These are phyloP conservation scores for Annulohypoxylon nitens DNA, from an alignment of 495 filamentous ascomycete species.

Conservation along the genomic window DNA sequence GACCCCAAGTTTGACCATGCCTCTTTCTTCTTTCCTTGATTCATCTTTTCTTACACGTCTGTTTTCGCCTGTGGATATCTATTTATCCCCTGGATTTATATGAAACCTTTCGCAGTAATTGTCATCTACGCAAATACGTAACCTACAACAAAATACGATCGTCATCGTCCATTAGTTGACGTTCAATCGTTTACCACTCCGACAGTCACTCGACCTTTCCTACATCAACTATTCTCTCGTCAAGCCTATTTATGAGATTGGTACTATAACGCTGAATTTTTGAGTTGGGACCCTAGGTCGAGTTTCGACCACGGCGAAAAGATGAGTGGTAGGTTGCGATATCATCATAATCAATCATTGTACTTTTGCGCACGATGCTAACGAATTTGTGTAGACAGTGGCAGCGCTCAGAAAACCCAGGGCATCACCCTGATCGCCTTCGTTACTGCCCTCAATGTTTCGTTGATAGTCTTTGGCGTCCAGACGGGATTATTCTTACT, in stretches of 20 bases:
- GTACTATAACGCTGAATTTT: conserved; percentile 12
- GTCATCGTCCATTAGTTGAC: conserved; percentile 7
- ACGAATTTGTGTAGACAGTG: conserved; percentile 35
- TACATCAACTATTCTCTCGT: conserved; percentile 7
- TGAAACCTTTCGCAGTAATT: conserved; percentile 19
- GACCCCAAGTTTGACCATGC: conserved; percentile 29
- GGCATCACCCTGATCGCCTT: conserved; percentile 75
- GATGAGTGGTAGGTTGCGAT: conserved; percentile 47
- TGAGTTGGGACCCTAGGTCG: conserved; percentile 26
- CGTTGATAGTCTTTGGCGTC: conserved; percentile 79
- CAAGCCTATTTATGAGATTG: conserved; percentile 22
- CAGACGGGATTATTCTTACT: conserved; percentile 83
- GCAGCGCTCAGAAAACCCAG: conserved; percentile 56
- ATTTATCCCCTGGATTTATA: conserved; percentile 23
- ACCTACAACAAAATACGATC: conserved; percentile 18
- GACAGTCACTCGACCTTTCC: conserved; percentile 3
- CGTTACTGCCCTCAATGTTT: conserved; percentile 78
- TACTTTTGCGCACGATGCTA: conserved; percentile 18
- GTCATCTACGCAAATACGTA: conserved; percentile 16
- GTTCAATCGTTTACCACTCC: conserved; percentile 10
- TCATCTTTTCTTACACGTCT: conserved; percentile 11
- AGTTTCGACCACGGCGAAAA: conserved; percentile 16
- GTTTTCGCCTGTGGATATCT: conserved; percentile 22
- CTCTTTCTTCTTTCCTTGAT: conserved; percentile 20
- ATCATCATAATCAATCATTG: neutral